A percentile compares a stretch with the other conserved stretches of the same genome.
phyloP scores from a whole-genome alignment of 176 grass and related monocot species.

The Thinopyrum elongatum region DNA sequence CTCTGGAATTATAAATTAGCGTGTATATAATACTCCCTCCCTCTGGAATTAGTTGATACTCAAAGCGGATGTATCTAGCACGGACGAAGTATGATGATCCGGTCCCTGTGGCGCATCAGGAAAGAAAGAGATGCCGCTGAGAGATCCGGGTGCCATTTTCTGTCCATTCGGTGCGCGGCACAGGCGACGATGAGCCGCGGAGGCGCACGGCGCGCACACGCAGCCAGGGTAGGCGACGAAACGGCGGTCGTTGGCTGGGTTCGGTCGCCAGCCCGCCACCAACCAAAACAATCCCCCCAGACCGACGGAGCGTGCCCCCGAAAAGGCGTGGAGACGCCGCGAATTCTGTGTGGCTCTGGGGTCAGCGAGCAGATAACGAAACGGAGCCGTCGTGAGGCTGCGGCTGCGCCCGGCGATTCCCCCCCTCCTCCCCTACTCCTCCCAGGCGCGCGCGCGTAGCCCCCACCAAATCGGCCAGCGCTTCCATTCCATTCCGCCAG shows the following conservation, averaged over 20 bases:
- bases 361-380: constrained; percentile 35
- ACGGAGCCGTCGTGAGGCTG: not conserved
- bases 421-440: not conserved
- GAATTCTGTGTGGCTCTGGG: constrained; percentile 23
- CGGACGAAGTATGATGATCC: too few species aligned
- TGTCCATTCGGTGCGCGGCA: constrained; percentile 1
- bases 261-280: not conserved
- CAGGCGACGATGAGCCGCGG: not conserved
- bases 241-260: constrained; percentile 12
- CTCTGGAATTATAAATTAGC: not conserved
- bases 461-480: constrained; percentile 21
- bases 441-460: not conserved
- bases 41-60: too few species aligned
- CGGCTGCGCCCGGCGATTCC: constrained; percentile 9
- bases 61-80: too few species aligned
- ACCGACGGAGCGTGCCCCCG: not conserved
- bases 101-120: not conserved
- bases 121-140: not conserved
- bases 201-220: not conserved
- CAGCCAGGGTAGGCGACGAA: constrained; percentile 25
- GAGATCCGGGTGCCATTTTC: constrained; percentile 17
- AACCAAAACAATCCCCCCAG: not conserved
- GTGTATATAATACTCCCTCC: too few species aligned
- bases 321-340: not conserved
- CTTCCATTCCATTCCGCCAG: not conserved